These are phyloP conservation scores for Sarocladium brachiariae DNA, from an alignment of 2,329 filamentous ascomycete genomes.

Conservation along the genomic window DNA sequence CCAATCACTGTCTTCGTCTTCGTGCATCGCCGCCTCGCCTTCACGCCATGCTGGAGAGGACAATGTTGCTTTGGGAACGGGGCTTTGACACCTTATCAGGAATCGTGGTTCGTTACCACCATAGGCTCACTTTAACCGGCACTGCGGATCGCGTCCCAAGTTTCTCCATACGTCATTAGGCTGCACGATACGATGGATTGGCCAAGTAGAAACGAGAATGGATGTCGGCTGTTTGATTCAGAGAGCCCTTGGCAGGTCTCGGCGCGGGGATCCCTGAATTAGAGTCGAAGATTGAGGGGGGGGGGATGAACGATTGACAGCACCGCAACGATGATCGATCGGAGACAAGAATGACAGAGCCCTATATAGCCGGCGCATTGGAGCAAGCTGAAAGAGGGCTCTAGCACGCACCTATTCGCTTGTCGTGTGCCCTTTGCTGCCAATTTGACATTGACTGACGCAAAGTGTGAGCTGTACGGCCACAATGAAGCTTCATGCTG, in stretches of 20 bases:
- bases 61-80: constrained; percentile 6
- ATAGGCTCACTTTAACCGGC: neutral
- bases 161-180: neutral
- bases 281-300: neutral
- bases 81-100: neutral
- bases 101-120: neutral
- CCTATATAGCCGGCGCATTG: neutral
- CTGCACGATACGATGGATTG: neutral
- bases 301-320: neutral
- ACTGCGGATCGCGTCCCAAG: neutral
- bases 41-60: neutral
- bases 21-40: neutral
- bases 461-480: too few species aligned
- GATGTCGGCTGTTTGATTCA: neutral
- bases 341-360: neutral
- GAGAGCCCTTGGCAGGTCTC: neutral
- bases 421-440: neutral
- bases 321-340: constrained; percentile 5
- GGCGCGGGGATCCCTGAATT: neutral
- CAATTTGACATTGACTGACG: neutral
- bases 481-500: neutral
- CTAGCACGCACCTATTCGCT: neutral
- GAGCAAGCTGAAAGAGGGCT: neutral
- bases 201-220: constrained; percentile 1
- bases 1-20: neutral